Conservation (phyloP, 2,329 filamentous ascomycete species). For the Xylaria sp. region DNA sequence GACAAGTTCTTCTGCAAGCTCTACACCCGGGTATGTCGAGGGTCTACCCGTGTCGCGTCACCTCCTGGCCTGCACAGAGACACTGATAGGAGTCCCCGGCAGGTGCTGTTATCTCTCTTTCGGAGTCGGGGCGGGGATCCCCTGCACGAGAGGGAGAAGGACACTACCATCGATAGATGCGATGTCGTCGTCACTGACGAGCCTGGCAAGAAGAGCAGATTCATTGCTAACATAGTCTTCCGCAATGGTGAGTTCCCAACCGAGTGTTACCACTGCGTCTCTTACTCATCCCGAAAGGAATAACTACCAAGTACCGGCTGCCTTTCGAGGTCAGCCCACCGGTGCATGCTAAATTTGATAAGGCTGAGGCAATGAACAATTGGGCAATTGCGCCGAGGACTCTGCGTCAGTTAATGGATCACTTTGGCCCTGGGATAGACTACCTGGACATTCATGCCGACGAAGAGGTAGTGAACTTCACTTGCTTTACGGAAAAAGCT, state of each 20-base stretch:
- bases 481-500: constrained; percentile 84
- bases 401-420: constrained; percentile 79
- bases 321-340: constrained; percentile 80
- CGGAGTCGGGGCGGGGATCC: constrained; percentile 73
- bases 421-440: constrained; percentile 83
- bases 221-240: constrained; percentile 79
- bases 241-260: constrained; percentile 67
- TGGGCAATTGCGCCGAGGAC: constrained; percentile 80
- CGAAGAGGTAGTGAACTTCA: constrained; percentile 78
- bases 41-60: not conserved
- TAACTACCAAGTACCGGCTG: constrained; percentile 80
- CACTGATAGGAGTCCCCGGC: constrained; percentile 7
- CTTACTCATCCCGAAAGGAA: constrained; percentile 58
- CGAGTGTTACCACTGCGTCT: not conserved
- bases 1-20: constrained; percentile 79
- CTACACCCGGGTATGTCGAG: constrained; percentile 70
- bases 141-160: constrained; percentile 67
- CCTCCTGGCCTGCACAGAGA: constrained; percentile 4
- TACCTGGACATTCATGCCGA: constrained; percentile 82
- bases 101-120: constrained; percentile 79
- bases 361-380: constrained; percentile 70
- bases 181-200: constrained; percentile 80
- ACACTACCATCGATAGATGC: constrained; percentile 78
- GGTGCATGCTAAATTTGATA: constrained; percentile 80
- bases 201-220: constrained; percentile 75